Base-by-base conservation (phyloP, 345 rosid species). In the Populus tremula region DNA sequence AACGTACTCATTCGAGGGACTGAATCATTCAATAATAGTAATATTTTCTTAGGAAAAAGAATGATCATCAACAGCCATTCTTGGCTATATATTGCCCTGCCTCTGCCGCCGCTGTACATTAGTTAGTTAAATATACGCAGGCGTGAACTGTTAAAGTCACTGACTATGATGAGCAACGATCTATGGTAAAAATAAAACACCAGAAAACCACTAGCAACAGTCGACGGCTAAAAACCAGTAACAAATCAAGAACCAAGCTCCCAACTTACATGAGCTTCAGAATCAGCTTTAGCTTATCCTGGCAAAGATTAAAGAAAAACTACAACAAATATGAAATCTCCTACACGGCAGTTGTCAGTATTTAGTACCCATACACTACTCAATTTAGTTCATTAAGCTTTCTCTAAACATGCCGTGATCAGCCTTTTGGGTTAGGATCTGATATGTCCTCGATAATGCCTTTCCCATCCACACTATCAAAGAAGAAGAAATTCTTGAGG, bases 401-500 rank as follows among this genome's bases (percentile, higher is more conserved):
- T n/a, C 53, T 68, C 70, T 12, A 47, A 64, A 65, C 50, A 64
- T 23, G 33, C 33, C 10, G 49, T 59, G 36, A 38, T 80, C 79
- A 65, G 73, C 71, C 82, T 33, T 67, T 74, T 2, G 74, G 36
- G n/a, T 76, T 74, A 27, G 82, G 81, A 73, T 72, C 80, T 20
- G 94, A 84, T 78, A 93, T 85, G 84, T 96, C 99, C 82, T 92
- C 98, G 38, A 90, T 87, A 23, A 91, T 73, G 80, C 99, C 96
- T 91, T 93, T 93, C 72, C 99, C 97, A 61, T 93, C 94, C 85
- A 86, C 75, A 41, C 87, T 93, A 86, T 96, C 98, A 62, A 88
- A 96, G 88, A 81, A 93, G 88, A 96, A 93, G 78, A 93, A 93
- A 79, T 93, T 96, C 91, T 96, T 92, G 70, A 96, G 80, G 4